Base-by-base conservation (phyloP, 495 filamentous ascomycete genomes). In the Aspergillus heteromorphus region DNA sequence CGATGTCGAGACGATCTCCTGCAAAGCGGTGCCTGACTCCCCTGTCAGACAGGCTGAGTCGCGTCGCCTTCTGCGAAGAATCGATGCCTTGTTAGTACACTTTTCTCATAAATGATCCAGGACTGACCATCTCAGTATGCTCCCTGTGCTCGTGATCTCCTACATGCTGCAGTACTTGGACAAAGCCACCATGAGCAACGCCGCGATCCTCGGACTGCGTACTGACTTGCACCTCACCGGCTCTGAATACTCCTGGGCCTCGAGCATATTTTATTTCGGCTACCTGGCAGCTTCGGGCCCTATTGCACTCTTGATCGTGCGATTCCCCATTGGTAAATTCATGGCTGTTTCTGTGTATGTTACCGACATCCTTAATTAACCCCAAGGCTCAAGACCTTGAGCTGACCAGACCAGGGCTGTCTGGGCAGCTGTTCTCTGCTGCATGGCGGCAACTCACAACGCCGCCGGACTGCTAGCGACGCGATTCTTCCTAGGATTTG, bases 401-500 rank as follows among this genome's bases (percentile, higher is more conserved):
- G n/a, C n/a, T n/a, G n/a, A n/a, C n/a, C n/a, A n/a, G n/a, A n/a
- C 6, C 34, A 38, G 34, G 13, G 34, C 11, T 31, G 2, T 38
- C 36, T 34, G 50, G 50, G 50, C 20, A 14, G 25, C 16, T 13
- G 38, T 53, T 1, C 23, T 53, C 6, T 30, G 29, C 21, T 29
- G 25, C 5, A 42, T 48, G 27, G 40, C 41, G 17, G n/a, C 43
- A 19, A 40, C 48, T 0, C 25, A 34, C 10, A 52, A 51, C 21
- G 51, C 30, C 17, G 38, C 41, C 23, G 50, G 55, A 1, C 13
- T 53, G 31, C 71, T 53, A 34, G 38, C 42, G 1, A 21, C 51
- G 16, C 25, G 84, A 8, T 81, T 83, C 65, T 82, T 86, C 53
- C 65, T 85, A 1, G 83, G 84, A 21, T 64, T 84, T 31, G 83